Base-by-base conservation (phyloP, 352 stramenopile species). In the Aphanomyces stellatus region DNA sequence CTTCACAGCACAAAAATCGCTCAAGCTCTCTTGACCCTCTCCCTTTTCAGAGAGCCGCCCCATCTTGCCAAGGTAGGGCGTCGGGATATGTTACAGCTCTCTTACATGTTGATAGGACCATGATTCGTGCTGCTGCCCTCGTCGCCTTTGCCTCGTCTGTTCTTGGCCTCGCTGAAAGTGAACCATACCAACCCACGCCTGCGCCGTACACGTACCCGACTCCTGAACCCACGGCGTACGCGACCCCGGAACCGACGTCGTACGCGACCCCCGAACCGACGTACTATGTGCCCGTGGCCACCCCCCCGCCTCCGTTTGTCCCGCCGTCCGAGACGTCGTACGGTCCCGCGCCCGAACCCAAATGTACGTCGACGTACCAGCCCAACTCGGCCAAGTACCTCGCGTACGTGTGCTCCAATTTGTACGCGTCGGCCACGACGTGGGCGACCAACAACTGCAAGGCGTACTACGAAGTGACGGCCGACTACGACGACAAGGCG, bases 361-460 rank as follows among this genome's bases (percentile, higher is more conserved):
- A n/a, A 3, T 67, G 60, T 22, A 34, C 60, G 22, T 67, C 60
- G 24, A 67, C 60, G 49, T 67, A 33, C n/a, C 57, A 67, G 60
- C 60, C 60, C 2, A 67, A 67, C 60, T 67, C 60, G 17, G 60
- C 60, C 40, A 67, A 67, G 42, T 67, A 67, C 46, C 48, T 67
- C 37, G 60, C 60, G 30, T 67, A 67, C 28, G 42, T 53, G 19
- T 67, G 60, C 60, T 57, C 37, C 17, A 57, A 37, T 3, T 24
- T 67, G n/a, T 67, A 67, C 27, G 60, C 60, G 11, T 57, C 17
- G 3, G 60, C 60, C 15, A 41, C 41, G 28, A 67, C 57, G 49
- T 67, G 60, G 60, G 60, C 60, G 4, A 59, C 60, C 3, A 67
- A 67, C 60, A 67, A 67, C 49, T 67, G 60, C 34, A 49, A 43